Evolutionary conservation across 2,329 filamentous ascomycete genomes (phyloP).

Genomic region (Tympanopsis confertula): DNA sequence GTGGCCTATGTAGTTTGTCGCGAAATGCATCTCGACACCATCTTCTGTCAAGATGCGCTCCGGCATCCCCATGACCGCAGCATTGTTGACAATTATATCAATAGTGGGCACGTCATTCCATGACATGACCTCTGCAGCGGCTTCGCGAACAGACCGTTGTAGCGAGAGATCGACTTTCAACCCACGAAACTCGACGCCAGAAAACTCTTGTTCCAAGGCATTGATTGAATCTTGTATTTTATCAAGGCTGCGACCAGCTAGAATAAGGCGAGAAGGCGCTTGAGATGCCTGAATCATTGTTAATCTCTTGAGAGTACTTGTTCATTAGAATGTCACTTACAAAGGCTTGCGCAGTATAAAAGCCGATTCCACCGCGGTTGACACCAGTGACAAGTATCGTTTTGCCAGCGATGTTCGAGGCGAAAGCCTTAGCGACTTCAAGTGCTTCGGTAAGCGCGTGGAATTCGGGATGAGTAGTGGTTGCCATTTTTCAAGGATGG

Average conservation of each 20-base stretch:
- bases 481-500: too few species aligned
- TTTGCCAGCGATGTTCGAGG: slow-evolving; percentile 23
- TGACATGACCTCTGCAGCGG: slow-evolving; percentile 20
- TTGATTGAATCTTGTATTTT: slow-evolving; percentile 26
- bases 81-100: slow-evolving; percentile 29
- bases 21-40: slow-evolving; percentile 24
- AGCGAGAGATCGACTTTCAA: slow-evolving; percentile 26
- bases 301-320: too few species aligned
- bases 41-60: slow-evolving; percentile 17
- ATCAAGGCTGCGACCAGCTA: slow-evolving; percentile 27
- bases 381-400: slow-evolving; percentile 28
- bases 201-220: slow-evolving; percentile 16
- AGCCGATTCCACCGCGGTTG: slow-evolving; percentile 23
- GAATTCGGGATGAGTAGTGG: too few species aligned
- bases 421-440: too few species aligned
- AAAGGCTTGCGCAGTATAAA: slow-evolving; percentile 20
- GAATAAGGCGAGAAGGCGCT: slow-evolving; percentile 27
- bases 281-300: too few species aligned
- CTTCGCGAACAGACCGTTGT: slow-evolving; percentile 22
- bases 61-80: slow-evolving; percentile 25
- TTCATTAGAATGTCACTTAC: too few species aligned
- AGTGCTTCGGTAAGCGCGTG: too few species aligned
- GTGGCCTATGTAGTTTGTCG: slow-evolving; percentile 22
- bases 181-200: slow-evolving; percentile 17
- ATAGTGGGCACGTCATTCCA: slow-evolving; percentile 22